Percentiles rank a stretch among this genome's conserved stretches.
These are phyloP conservation scores for Phytophthora tubulina DNA, from an alignment of 352 stramenopile genomes.

Conservation along the genomic window DNA sequence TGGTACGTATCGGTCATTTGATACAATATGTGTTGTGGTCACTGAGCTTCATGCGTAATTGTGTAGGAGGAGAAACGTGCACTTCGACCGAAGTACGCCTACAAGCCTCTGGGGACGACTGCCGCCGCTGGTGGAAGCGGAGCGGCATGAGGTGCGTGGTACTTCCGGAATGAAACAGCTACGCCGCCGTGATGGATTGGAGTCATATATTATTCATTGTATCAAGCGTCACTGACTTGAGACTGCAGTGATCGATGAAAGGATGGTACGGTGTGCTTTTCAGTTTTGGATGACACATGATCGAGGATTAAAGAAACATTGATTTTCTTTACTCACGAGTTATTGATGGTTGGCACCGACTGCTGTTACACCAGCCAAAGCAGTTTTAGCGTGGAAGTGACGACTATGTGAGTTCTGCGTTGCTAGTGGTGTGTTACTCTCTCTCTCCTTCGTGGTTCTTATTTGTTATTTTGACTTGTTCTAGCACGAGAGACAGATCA, in stretches of 20 bases:
- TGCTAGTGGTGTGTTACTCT: conserved; percentile 4
- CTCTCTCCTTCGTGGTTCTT: conserved; percentile 27
- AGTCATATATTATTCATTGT: background rate
- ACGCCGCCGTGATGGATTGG: conserved; percentile 6
- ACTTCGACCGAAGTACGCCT: conserved; percentile 79
- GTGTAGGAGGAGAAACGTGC: conserved; percentile 83
- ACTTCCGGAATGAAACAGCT: conserved; percentile 3
- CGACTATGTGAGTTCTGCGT: conserved; percentile 41
- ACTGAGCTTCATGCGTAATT: background rate
- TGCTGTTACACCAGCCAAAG: conserved; percentile 23
- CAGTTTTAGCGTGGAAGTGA: conserved; percentile 13
- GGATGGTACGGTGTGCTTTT: conserved; percentile 47
- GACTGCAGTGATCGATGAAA: conserved; percentile 4
- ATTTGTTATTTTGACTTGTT: conserved; percentile 36
- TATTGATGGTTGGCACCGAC: conserved; percentile 28
- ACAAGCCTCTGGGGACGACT: conserved; percentile 49
- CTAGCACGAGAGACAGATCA: conserved; percentile 15
- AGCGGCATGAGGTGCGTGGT: conserved; percentile 29
- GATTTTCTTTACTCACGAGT: conserved; percentile 43
- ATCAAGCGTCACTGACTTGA: conserved; percentile 9
- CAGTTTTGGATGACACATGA: conserved; percentile 27
- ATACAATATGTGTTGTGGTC: conserved; percentile 5
- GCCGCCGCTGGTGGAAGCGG: conserved; percentile 10
- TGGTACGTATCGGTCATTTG: conserved; percentile 45
- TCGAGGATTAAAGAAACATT: conserved; percentile 50